A percentile compares a stretch with the other conserved stretches of the same genome.
Evolutionary conservation across 192 early-diverging fungal genomes (phyloP).

Genomic region (Gaertneriomyces sp.): DNA sequence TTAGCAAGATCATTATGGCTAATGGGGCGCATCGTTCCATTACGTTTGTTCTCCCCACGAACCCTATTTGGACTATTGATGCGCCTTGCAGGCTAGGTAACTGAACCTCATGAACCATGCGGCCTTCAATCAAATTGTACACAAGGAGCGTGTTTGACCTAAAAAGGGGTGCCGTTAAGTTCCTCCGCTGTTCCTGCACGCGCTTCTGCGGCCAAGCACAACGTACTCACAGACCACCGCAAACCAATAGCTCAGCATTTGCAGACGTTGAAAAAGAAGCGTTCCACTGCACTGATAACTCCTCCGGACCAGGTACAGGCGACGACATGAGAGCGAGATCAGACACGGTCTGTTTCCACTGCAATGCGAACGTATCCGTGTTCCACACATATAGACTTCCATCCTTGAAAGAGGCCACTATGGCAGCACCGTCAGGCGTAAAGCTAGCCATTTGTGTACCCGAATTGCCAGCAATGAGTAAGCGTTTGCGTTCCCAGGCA

Average conservation of each 20-base stretch:
- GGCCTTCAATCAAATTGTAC: constrained; percentile 46
- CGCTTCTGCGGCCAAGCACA: neutral
- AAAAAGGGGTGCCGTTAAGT: neutral
- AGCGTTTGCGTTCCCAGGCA: constrained; percentile 43
- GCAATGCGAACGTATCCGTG: constrained; percentile 34
- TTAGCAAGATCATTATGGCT: constrained; percentile 7
- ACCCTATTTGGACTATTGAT: constrained; percentile 39
- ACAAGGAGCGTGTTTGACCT: constrained; percentile 43
- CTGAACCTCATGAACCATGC: constrained; percentile 46
- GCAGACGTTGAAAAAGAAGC: constrained; percentile 6
- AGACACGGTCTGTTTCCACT: constrained; percentile 38
- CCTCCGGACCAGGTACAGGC: constrained; percentile 9
- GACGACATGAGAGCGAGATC: no score
- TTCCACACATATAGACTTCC: constrained; percentile 47
- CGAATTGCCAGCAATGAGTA: constrained; percentile 34
- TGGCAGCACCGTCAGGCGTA: constrained; percentile 33
- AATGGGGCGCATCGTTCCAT: neutral
- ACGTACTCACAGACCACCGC: constrained; percentile 39
- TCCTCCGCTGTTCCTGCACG: neutral
- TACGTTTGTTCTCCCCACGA: constrained; percentile 38
- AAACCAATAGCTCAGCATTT: constrained; percentile 44
- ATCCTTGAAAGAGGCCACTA: constrained; percentile 44
- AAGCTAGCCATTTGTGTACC: constrained; percentile 42
- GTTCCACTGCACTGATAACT: neutral
- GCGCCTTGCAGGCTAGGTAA: constrained; percentile 39